These are phyloP conservation scores for Alternaria dauci DNA, from an alignment of 2,329 filamentous ascomycete genomes.

Conservation along the genomic window DNA sequence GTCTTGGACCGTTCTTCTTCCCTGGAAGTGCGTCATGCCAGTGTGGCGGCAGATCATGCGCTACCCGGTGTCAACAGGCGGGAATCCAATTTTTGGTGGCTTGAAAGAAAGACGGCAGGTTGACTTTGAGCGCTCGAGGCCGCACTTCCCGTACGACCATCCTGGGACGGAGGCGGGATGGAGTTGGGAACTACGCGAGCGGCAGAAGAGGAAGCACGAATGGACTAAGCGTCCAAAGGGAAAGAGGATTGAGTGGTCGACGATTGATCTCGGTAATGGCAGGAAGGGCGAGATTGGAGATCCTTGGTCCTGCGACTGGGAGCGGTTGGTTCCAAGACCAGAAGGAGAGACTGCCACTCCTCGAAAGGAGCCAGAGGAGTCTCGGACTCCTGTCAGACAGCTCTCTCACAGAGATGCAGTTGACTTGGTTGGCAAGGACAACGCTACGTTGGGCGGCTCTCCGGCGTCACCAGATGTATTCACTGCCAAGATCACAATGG, in stretches of 20 bases:
- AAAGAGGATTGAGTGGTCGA: conserved; percentile 78
- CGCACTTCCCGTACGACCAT: conserved; percentile 89
- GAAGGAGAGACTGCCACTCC: background rate
- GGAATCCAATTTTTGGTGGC: conserved; percentile 83
- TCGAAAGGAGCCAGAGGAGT: conserved; percentile 12
- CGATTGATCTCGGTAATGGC: conserved; percentile 75
- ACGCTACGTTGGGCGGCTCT: background rate
- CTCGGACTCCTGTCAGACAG: conserved; percentile 35
- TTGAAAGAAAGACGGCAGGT: conserved; percentile 81
- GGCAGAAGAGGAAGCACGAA: conserved; percentile 64
- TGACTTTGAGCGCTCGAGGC: conserved; percentile 76
- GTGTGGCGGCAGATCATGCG: conserved; percentile 89
- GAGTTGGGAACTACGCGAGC: conserved; percentile 76
- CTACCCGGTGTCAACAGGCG: conserved; percentile 79
- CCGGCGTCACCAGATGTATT: conserved; percentile 51
- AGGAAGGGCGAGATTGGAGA: conserved; percentile 83
- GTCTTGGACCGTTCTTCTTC: conserved; percentile 83
- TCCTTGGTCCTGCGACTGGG: conserved; percentile 86
- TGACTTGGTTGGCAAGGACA: conserved; percentile 16
- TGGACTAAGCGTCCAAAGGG: conserved; percentile 85
- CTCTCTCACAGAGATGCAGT: conserved; percentile 43
- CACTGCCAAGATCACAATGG: conserved; percentile 72
- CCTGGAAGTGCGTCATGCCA: conserved; percentile 87
- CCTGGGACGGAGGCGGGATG: conserved; percentile 81
- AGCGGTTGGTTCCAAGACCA: conserved; percentile 63